Conservation (phyloP, 2,329 filamentous ascomycete genomes). For the Leptographium radiaticola region DNA sequence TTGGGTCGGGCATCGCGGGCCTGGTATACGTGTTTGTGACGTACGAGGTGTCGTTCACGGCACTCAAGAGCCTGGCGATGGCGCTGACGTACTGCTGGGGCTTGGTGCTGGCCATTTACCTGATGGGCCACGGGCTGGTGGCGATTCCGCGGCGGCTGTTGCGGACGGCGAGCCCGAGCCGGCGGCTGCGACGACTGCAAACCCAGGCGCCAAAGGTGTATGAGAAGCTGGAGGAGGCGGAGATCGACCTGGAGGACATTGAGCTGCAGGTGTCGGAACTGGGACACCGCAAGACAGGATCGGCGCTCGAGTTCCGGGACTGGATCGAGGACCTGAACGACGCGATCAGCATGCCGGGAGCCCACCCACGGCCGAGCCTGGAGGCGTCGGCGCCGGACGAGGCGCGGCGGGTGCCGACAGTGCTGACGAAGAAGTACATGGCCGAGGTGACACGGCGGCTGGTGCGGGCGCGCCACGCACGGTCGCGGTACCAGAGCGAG, state of each 20-base stretch:
- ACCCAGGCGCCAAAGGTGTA: slow-evolving; percentile 66
- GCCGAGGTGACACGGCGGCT: slow-evolving; percentile 78
- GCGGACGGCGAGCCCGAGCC: slow-evolving; percentile 64
- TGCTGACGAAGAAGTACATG: slow-evolving; percentile 87
- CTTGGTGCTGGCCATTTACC: slow-evolving; percentile 78
- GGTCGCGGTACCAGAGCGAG: slow-evolving; percentile 69
- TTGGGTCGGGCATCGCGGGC: slow-evolving; percentile 56
- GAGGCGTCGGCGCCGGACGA: slow-evolving; percentile 28
- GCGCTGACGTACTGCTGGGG: slow-evolving; percentile 92
- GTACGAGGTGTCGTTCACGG: slow-evolving; percentile 58
- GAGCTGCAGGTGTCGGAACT: slow-evolving; percentile 72
- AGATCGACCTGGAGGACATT: slow-evolving; percentile 64
- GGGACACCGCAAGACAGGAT: slow-evolving; percentile 66
- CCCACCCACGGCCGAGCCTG: slow-evolving; percentile 29
- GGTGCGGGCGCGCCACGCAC: slow-evolving; percentile 68
- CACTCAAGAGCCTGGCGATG: slow-evolving; percentile 78
- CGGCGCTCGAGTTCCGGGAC: slow-evolving; percentile 62
- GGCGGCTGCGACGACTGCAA: slow-evolving; percentile 63
- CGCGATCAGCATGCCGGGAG: slow-evolving; percentile 55
- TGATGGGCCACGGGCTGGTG: slow-evolving; percentile 95
- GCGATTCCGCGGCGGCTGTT: slow-evolving; percentile 75
- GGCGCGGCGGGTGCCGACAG: slow-evolving; percentile 50
- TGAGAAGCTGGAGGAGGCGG: slow-evolving; percentile 77
- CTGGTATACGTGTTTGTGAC: slow-evolving; percentile 73
- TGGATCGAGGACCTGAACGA: slow-evolving; percentile 96